Evolutionary conservation across 495 filamentous ascomycete genomes (phyloP).

Genomic region (Achaetomiella virescens): DNA sequence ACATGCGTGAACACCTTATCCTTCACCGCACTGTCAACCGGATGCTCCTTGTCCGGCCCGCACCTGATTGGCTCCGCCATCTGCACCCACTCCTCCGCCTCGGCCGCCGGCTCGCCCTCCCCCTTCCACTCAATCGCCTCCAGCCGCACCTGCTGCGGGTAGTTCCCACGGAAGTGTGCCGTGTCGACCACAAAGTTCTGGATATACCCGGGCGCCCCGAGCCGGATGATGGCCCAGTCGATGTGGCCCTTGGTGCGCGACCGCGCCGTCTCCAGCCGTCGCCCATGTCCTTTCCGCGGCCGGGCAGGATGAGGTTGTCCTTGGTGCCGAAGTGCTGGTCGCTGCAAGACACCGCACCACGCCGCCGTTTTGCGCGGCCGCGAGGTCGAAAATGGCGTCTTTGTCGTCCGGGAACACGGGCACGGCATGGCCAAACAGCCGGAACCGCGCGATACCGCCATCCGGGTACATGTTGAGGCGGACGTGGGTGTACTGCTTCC

Average conservation of each 20-base stretch:
- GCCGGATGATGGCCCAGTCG: slow-evolving; percentile 77
- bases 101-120: slow-evolving; percentile 49
- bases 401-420: slow-evolving; percentile 59
- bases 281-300: slow-evolving; percentile 84
- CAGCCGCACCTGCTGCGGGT: slow-evolving; percentile 68
- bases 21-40: slow-evolving; percentile 50
- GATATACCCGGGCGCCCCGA: slow-evolving; percentile 66
- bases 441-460: slow-evolving; percentile 84
- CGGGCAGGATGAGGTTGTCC: slow-evolving; percentile 78
- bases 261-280: slow-evolving; percentile 89
- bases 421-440: slow-evolving; percentile 72
- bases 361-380: slow-evolving; percentile 75
- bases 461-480: slow-evolving; percentile 87
- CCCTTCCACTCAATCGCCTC: slow-evolving; percentile 55
- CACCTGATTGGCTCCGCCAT: slow-evolving; percentile 61
- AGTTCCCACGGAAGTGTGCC: slow-evolving; percentile 86
- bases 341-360: slow-evolving; percentile 66
- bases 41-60: slow-evolving; percentile 78
- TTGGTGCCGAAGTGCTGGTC: slow-evolving; percentile 84
- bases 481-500: slow-evolving; percentile 75
- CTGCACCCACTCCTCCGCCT: slow-evolving; percentile 63
- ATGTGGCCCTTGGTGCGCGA: slow-evolving; percentile 69
- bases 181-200: slow-evolving; percentile 77
- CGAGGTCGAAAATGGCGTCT: slow-evolving; percentile 69
- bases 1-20: slow-evolving; percentile 66